A percentile compares a stretch with the other conserved stretches of the same genome.
phyloP scores from a whole-genome alignment of 1,139 yeast species.

The Debaryomyces nepalensis region DNA sequence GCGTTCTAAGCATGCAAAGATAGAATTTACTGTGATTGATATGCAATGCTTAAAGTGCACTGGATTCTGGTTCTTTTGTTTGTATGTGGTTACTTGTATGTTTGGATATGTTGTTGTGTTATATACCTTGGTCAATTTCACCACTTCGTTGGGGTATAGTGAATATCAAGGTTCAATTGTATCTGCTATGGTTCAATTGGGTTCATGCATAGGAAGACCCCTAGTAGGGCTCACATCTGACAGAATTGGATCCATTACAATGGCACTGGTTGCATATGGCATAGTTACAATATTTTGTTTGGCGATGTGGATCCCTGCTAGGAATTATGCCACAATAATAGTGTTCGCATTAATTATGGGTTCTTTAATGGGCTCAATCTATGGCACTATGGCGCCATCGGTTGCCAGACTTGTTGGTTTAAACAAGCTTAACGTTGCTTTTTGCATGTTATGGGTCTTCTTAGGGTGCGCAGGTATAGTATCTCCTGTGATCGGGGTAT shows the following conservation, averaged over 20 bases:
- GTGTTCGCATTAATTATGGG: conserved; percentile 34
- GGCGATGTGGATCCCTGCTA: conserved; percentile 44
- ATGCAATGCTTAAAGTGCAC: conserved; percentile 28
- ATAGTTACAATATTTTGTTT: conserved; percentile 32
- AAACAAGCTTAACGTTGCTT: conserved; percentile 50
- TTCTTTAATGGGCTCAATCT: conserved; percentile 34
- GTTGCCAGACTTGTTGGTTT: conserved; percentile 50
- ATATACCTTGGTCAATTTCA: conserved; percentile 50
- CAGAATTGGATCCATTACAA: conserved; percentile 42
- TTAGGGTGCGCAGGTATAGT: conserved; percentile 51
- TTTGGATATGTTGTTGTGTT: conserved; percentile 52
- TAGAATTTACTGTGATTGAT: conserved; percentile 44
- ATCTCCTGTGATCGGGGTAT: conserved; percentile 58
- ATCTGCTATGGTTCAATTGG: conserved; percentile 51
- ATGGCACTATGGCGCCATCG: conserved; percentile 35
- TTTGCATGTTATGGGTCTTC: conserved; percentile 53
- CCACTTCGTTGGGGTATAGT: conserved; percentile 49
- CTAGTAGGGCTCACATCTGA: conserved; percentile 45
- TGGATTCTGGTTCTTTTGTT: conserved; percentile 35
- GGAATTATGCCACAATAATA: conserved; percentile 35
- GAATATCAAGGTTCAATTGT: conserved; percentile 47
- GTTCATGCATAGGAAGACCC: conserved; percentile 48
- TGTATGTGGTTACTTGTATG: conserved; percentile 45
- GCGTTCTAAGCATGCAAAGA: conserved; percentile 28
- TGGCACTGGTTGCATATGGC: conserved; percentile 30